Percentiles rank a stretch among this genome's conserved stretches.
Evolutionary conservation across 2,329 filamentous ascomycete species (phyloP).

Genomic region (Tolypocladium ovalisporum): DNA sequence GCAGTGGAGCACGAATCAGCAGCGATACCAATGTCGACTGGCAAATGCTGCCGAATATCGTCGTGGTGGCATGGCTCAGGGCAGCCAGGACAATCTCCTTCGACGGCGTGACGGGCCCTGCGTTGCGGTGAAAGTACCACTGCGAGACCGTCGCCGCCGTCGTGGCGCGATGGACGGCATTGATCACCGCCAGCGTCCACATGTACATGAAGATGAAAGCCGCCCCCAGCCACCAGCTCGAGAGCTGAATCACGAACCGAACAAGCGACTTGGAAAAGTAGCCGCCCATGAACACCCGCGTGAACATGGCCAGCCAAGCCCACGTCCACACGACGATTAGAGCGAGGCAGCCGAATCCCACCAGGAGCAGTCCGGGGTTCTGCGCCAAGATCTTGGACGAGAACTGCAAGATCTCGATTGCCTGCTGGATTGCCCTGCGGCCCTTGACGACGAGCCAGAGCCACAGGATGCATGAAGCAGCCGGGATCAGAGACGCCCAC

Average conservation of each 20-base stretch:
- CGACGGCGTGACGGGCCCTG: slow-evolving; percentile 65
- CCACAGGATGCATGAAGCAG: slow-evolving; percentile 65
- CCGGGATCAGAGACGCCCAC: slow-evolving; percentile 71
- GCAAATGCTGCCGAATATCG: slow-evolving; percentile 86
- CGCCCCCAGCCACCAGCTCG: slow-evolving; percentile 89
- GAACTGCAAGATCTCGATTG: slow-evolving; percentile 85
- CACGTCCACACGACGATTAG: slow-evolving; percentile 83
- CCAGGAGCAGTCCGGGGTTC: slow-evolving; percentile 69
- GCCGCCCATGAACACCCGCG: slow-evolving; percentile 86
- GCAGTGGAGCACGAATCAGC: slow-evolving; percentile 70
- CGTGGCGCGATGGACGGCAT: slow-evolving; percentile 79
- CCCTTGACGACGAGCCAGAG: slow-evolving; percentile 72
- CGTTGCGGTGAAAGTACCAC: slow-evolving; percentile 96
- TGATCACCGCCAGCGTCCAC: slow-evolving; percentile 83
- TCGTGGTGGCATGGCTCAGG: slow-evolving; percentile 68
- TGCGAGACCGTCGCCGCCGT: slow-evolving; percentile 93
- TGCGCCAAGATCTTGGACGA: slow-evolving; percentile 77
- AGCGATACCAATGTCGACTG: slow-evolving; percentile 75
- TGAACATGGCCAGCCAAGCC: slow-evolving; percentile 96
- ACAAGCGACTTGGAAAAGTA: slow-evolving; percentile 56
- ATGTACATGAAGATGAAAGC: slow-evolving; percentile 92
- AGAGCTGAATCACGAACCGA: slow-evolving; percentile 69
- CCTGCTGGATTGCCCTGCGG: slow-evolving; percentile 69
- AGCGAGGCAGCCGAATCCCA: slow-evolving; percentile 70
- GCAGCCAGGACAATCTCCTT: slow-evolving; percentile 75